A percentile compares a stretch with the other conserved stretches of the same genome.
Conservation (phyloP, 2,329 filamentous ascomycete genomes). For the Cladophialophora immunda region DNA sequence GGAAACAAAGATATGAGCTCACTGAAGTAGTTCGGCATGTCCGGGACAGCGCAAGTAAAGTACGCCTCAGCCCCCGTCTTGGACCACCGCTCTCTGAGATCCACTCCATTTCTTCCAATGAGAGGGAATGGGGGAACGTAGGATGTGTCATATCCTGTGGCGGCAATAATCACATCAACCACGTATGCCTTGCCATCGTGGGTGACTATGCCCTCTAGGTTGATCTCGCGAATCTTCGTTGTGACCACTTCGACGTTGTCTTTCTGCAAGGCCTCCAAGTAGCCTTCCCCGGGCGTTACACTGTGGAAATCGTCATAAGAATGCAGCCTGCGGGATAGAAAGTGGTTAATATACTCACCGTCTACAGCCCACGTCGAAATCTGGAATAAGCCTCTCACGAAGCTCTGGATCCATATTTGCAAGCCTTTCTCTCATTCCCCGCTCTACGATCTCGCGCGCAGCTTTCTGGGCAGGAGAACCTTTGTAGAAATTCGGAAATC, state of each 20-base stretch:
- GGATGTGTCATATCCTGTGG: conserved; percentile 13
- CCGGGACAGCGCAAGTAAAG: not conserved
- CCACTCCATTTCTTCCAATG: conserved; percentile 11
- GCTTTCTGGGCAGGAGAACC: conserved; percentile 61
- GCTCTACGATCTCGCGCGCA: conserved; percentile 61
- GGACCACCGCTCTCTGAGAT: conserved; percentile 19
- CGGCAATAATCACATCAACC: conserved; percentile 49
- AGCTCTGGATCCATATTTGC: not conserved
- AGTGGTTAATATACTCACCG: not conserved
- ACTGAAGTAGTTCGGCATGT: conserved; percentile 43
- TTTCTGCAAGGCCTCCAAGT: conserved; percentile 51
- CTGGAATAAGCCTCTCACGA: not conserved
- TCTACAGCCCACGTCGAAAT: not conserved
- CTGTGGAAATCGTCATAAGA: not conserved
- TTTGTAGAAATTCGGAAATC: conserved; percentile 48
- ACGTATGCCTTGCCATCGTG: conserved; percentile 48
- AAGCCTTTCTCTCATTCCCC: conserved; percentile 48
- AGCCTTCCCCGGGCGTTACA: conserved; percentile 51
- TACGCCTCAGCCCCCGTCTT: conserved; percentile 7
- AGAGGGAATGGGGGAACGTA: conserved; percentile 22
- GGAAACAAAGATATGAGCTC: not conserved
- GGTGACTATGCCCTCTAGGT: conserved; percentile 49
- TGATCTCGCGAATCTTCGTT: conserved; percentile 49
- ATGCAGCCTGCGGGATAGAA: not conserved
- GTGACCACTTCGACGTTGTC: conserved; percentile 56